Evolutionary conservation across 139 green algal genomes (phyloP).

Genomic region (Picochlorum sp.): DNA sequence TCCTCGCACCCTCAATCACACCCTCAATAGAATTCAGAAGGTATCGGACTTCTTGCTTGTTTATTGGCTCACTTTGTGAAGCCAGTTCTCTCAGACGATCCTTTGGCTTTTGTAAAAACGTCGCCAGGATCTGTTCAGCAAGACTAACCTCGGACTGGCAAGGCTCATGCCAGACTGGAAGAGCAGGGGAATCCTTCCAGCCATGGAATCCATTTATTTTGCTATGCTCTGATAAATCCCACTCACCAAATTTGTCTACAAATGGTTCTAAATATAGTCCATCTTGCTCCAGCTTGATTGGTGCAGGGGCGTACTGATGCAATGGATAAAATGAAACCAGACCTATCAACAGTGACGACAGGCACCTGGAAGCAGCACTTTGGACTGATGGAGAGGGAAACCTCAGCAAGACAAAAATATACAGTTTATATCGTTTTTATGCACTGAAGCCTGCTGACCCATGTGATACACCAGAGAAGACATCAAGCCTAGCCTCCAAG

Average conservation of each 20-base stretch:
- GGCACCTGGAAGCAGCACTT: slow-evolving; percentile 8
- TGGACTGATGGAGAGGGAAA: slow-evolving; percentile 21
- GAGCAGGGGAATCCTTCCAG: slow-evolving; percentile 12
- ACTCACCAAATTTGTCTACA: slow-evolving; percentile 18
- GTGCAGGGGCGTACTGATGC: slow-evolving; percentile 25
- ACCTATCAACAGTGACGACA: slow-evolving; percentile 17
- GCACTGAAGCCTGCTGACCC: slow-evolving; percentile 13
- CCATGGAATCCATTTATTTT: slow-evolving; percentile 7
- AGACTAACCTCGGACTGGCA: slow-evolving; percentile 12
- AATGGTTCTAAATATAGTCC: slow-evolving; percentile 25
- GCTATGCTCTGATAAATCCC: not conserved
- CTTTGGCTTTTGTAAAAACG: slow-evolving; percentile 1
- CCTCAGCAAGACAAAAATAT: not conserved
- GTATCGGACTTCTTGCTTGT: slow-evolving; percentile 8
- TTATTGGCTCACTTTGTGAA: not conserved
- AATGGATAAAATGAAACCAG: slow-evolving; percentile 29
- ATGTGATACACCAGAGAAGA: slow-evolving; percentile 14
- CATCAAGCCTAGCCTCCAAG: slow-evolving; percentile 37
- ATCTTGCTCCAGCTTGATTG: not conserved
- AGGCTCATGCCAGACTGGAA: slow-evolving; percentile 15
- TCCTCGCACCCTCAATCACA: slow-evolving; percentile 24
- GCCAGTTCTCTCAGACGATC: slow-evolving; percentile 8
- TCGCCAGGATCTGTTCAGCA: slow-evolving; percentile 3
- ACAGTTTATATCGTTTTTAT: not conserved
- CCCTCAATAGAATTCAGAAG: slow-evolving; percentile 35